Conservation (phyloP, 345 rosid species). For the Hypericum androsaemum region DNA sequence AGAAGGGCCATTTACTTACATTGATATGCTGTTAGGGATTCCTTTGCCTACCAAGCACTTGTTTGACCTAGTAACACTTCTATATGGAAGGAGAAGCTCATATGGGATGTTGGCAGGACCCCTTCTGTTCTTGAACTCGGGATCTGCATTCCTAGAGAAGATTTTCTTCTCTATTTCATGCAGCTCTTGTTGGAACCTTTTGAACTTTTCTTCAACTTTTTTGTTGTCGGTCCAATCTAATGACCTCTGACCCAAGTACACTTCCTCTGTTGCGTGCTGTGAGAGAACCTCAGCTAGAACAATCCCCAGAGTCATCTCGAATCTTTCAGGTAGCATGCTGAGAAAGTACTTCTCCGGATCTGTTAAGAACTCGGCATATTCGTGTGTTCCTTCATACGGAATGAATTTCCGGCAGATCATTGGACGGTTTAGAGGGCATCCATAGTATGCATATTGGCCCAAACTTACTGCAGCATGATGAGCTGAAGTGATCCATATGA, state of each 20-base stretch:
- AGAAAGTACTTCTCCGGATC: constrained; percentile 39
- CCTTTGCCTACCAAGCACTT: constrained; percentile 36
- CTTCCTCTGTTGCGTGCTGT: constrained; percentile 39
- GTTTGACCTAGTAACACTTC: constrained; percentile 14
- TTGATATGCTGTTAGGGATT: constrained; percentile 48
- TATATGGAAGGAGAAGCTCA: constrained; percentile 32
- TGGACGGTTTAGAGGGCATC: constrained; percentile 49
- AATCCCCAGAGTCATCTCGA: constrained; percentile 28
- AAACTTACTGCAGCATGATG: constrained; percentile 49
- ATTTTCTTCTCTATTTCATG: constrained; percentile 31
- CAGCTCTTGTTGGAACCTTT: constrained; percentile 30
- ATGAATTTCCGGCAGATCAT: constrained; percentile 30
- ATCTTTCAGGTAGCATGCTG: constrained; percentile 41
- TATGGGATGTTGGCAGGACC: constrained; percentile 45
- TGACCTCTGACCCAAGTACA: constrained; percentile 41
- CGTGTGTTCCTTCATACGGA: constrained; percentile 38
- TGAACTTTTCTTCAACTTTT: constrained; percentile 22
- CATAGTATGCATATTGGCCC: constrained; percentile 51
- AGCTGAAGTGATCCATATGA: constrained; percentile 55
- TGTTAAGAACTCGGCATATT: constrained; percentile 23
- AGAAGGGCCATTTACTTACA: constrained; percentile 9
- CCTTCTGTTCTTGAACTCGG: constrained; percentile 34
- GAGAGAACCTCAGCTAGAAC: constrained; percentile 43
- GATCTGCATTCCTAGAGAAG: constrained; percentile 29
- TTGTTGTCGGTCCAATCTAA: constrained; percentile 30